A percentile compares a stretch with the other conserved stretches of the same genome.
Conservation (phyloP, 805 yeast species). For the Metschnikowia lochheadii region DNA sequence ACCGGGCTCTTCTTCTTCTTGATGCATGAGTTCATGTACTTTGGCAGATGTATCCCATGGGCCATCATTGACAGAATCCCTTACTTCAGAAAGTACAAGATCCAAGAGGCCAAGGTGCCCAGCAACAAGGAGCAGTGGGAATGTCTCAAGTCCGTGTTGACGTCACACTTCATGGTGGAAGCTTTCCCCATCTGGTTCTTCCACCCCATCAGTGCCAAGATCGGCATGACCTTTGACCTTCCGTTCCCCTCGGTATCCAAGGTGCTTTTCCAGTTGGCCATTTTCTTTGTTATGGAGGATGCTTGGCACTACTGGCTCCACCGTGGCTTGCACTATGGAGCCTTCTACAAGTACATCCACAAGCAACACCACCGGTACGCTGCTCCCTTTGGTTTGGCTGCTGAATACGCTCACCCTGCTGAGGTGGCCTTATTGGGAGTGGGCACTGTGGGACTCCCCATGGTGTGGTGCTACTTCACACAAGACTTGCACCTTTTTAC, state of each 20-base stretch:
- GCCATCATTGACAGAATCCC: conserved; percentile 50
- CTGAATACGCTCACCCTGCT: conserved; percentile 59
- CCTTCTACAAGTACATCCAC: conserved; percentile 54
- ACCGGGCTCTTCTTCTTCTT: conserved; percentile 53
- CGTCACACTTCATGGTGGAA: conserved; percentile 54
- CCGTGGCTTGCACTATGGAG: conserved; percentile 52
- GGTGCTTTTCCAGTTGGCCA: conserved; percentile 42
- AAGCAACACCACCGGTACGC: conserved; percentile 60
- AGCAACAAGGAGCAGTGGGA: conserved; percentile 59
- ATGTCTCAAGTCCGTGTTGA: conserved; percentile 53
- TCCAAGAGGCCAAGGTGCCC: conserved; percentile 51
- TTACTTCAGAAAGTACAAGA: conserved; percentile 49
- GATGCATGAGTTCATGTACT: conserved; percentile 54
- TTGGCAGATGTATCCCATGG: conserved; percentile 60
- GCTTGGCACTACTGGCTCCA: conserved; percentile 62
- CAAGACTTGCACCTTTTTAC: conserved; percentile 49
- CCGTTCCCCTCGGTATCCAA: conserved; percentile 48
- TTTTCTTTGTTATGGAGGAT: conserved; percentile 53
- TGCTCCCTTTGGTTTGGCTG: conserved; percentile 60
- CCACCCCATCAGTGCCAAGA: conserved; percentile 50
- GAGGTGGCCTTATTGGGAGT: conserved; percentile 56
- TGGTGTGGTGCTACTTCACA: conserved; percentile 48
- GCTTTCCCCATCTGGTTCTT: conserved; percentile 61
- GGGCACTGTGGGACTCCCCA: conserved; percentile 60
- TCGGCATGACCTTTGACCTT: conserved; percentile 47